Percentiles rank a stretch among this genome's conserved stretches.
phyloP scores from a whole-genome alignment of 139 green algal genomes.

The Chlamydomonas eustigma region DNA sequence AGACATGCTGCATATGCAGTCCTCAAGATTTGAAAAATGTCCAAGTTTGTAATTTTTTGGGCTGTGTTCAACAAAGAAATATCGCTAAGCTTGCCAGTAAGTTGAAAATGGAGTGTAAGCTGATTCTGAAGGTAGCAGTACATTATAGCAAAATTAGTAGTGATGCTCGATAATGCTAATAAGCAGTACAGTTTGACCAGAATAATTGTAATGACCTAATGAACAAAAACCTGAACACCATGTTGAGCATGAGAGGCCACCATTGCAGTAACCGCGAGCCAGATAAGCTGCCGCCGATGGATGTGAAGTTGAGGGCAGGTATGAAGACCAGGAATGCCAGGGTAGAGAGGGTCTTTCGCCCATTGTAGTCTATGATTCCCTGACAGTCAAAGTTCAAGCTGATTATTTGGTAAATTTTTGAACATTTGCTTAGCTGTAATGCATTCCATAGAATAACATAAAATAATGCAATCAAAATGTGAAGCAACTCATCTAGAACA shows the following conservation, averaged over 20 bases:
- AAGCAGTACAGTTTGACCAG: too few relatives aligned
- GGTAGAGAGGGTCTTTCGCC: conserved; percentile 1
- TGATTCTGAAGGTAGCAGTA: too few relatives aligned
- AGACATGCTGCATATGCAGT: too few relatives aligned
- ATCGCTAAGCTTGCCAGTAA: too few relatives aligned
- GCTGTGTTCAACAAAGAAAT: too few relatives aligned
- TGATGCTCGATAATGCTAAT: too few relatives aligned
- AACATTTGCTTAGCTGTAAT: neutral
- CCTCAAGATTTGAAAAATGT: too few relatives aligned
- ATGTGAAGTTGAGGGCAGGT: conserved; percentile 6
- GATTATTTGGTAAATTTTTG: neutral
- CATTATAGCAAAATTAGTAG: too few relatives aligned
- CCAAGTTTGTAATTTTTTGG: too few relatives aligned
- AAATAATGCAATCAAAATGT: neutral
- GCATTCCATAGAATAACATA: neutral
- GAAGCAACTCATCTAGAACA: neutral
- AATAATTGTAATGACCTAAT: too few relatives aligned
- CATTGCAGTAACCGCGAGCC: neutral
- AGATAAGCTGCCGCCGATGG: neutral
- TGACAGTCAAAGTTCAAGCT: neutral
- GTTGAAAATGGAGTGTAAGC: too few relatives aligned
- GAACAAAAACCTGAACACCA: conserved; percentile 2
- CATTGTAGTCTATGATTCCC: conserved; percentile 4
- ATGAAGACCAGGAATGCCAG: conserved; percentile 7
- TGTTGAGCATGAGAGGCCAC: conserved; percentile 12